Evolutionary conservation across 2,329 filamentous ascomycete genomes (phyloP), one percentile per base, ranked within the genome.

Genomic region (Beauveria scarabaeidicola): DNA sequence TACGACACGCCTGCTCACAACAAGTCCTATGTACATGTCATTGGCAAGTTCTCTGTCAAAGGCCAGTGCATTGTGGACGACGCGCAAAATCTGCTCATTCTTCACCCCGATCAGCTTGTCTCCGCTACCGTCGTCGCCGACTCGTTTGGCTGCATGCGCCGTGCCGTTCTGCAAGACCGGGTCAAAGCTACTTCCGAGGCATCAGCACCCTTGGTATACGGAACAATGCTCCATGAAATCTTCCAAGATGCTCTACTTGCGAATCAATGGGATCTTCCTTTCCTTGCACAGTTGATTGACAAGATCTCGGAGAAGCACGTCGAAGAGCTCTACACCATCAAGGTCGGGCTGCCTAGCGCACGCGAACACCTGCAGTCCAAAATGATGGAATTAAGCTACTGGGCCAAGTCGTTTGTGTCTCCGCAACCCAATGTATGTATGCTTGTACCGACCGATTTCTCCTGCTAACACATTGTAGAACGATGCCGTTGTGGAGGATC

Each of bases 101-200:
- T 99, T 15, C 92, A 99, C 68, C 94, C 94, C 0, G 94, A 99
- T 68, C 92, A 97, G 73, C 82, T 99, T 38, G 88, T 99, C 57
- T 97, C 94, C 2, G 89, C 94, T 3, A 97, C 94, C 0, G 91
- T 95, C 5, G 89, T 99, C 47, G 92, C 91, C n/a, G 94, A 99
- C 72, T 96, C 94, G 0, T 96, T 97, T 70, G 87, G 86, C 25
- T 99, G 94, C 69, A 87, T 89, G 70, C 88, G 94, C 19, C 88
- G 93, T 64, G 91, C 94, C 32, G 93, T 97, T 1, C 81, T 99
- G 27, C 92, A 97, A 72, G 93, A 99, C 71, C 87, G 94, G 36
- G 88, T 99, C 66, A 97, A 97, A 73, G 90, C 91, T 9, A 93
- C 91, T 0, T 88, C 87, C 67, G 89, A 91, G 64, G 81, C 90